Evolutionary conservation across 2,329 filamentous ascomycete genomes (phyloP).

Genomic region (Arthrobotrys megalospora): DNA sequence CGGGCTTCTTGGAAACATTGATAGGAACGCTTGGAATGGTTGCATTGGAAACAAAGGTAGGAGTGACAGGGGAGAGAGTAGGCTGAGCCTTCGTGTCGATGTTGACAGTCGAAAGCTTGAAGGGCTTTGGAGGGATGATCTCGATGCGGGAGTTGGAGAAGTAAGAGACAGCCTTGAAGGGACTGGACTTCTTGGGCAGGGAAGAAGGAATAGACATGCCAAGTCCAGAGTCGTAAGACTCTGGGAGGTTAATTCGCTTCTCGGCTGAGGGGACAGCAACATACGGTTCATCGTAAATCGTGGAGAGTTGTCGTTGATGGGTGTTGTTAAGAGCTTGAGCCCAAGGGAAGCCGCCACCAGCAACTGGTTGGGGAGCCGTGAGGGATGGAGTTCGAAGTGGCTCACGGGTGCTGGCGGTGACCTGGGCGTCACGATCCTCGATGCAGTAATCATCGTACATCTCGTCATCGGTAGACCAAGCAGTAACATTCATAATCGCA

Average conservation of each 20-base stretch:
- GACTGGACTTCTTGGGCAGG: conserved; percentile 71
- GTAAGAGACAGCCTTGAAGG: conserved; percentile 66
- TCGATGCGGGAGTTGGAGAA: conserved; percentile 71
- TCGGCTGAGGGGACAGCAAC: conserved; percentile 62
- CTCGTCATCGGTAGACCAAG: conserved; percentile 95
- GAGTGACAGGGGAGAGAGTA: conserved; percentile 75
- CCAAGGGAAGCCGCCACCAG: conserved; percentile 90
- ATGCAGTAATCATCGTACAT: conserved; percentile 93
- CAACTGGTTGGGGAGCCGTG: conserved; percentile 85
- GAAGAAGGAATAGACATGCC: conserved; percentile 81
- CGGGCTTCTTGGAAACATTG: conserved; percentile 68
- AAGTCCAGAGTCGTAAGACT: conserved; percentile 85
- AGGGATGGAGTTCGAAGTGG: conserved; percentile 95
- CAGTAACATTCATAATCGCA: conserved; percentile 83
- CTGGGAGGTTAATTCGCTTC: conserved; percentile 79
- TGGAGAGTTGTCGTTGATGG: conserved; percentile 85
- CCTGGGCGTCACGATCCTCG: conserved; percentile 81
- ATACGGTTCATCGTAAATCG: conserved; percentile 77
- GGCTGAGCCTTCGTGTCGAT: conserved; percentile 79
- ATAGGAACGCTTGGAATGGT: conserved; percentile 69
- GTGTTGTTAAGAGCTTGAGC: conserved; percentile 87
- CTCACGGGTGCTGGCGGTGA: conserved; percentile 89
- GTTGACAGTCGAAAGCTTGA: conserved; percentile 75
- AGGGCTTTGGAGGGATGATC: conserved; percentile 70
- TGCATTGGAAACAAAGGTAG: conserved; percentile 84